A percentile compares a stretch with the other conserved stretches of the same genome.
Conservation (phyloP, 768 basidiomycete species). For the Cantharellus cinnabarinus region DNA sequence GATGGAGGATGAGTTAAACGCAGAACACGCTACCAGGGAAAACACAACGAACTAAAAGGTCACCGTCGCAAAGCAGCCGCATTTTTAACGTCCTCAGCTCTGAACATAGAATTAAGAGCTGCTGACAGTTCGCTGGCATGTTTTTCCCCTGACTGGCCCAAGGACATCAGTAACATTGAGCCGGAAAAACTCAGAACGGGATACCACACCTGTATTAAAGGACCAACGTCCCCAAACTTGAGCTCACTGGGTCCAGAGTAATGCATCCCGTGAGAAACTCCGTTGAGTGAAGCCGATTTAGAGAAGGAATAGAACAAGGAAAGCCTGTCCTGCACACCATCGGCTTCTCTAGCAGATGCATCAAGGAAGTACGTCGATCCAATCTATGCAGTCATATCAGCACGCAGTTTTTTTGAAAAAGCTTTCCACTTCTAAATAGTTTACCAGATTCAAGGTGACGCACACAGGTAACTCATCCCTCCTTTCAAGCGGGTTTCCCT, state of each 20-base stretch:
- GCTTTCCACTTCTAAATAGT: conserved; percentile 12
- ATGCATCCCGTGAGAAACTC: conserved; percentile 33
- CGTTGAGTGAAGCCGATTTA: neutral
- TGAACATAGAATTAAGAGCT: conserved; percentile 26
- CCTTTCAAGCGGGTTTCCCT: conserved; percentile 45
- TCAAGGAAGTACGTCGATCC: conserved; percentile 22
- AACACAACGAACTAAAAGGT: neutral
- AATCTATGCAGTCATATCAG: conserved; percentile 1
- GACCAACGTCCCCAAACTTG: conserved; percentile 25
- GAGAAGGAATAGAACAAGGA: conserved; percentile 44
- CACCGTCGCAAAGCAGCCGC: neutral
- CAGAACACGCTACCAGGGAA: no score
- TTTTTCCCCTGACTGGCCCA: conserved; percentile 37
- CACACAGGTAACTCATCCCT: conserved; percentile 54
- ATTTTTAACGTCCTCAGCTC: conserved; percentile 5
- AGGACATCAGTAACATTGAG: neutral
- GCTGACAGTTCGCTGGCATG: conserved; percentile 37
- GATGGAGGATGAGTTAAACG: no score
- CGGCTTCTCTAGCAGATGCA: conserved; percentile 50
- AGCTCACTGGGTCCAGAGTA: conserved; percentile 44
- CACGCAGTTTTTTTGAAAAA: neutral
- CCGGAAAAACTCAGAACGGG: no score
- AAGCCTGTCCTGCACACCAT: conserved; percentile 38
- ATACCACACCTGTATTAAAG: conserved; percentile 32
- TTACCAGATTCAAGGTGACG: conserved; percentile 56